Evolutionary conservation across 2,329 filamentous ascomycete genomes (phyloP).

Genomic region (Verticillium klebahnii): DNA sequence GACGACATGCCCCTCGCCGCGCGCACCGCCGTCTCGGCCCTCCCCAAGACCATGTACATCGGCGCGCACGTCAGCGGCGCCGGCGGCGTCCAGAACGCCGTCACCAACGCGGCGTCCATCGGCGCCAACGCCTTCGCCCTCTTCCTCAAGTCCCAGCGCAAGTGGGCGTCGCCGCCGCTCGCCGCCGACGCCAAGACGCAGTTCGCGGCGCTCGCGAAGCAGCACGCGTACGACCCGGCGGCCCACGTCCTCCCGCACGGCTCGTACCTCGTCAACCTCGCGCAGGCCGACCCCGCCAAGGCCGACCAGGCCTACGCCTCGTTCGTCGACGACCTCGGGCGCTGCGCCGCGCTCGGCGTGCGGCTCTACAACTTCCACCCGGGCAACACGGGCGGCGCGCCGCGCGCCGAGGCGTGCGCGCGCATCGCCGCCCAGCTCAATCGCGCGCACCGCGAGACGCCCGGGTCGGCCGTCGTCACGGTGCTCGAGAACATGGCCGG

Average conservation of each 20-base stretch:
- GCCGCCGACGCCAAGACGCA: constrained; percentile 60
- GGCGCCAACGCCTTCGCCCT: constrained; percentile 91
- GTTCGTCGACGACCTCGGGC: constrained; percentile 82
- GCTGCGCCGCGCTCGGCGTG: constrained; percentile 84
- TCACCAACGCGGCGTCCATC: constrained; percentile 73
- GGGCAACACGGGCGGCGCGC: constrained; percentile 69
- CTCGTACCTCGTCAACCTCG: constrained; percentile 94
- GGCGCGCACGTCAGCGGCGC: constrained; percentile 90
- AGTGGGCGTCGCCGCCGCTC: constrained; percentile 83
- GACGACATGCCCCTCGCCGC: constrained; percentile 59
- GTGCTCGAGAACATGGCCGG: constrained; percentile 96
- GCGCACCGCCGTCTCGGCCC: constrained; percentile 58
- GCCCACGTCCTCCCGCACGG: constrained; percentile 85
- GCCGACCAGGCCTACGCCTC: constrained; percentile 78
- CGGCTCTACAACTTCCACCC: constrained; percentile 97
- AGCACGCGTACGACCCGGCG: constrained; percentile 66
- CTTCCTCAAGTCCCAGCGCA: constrained; percentile 94
- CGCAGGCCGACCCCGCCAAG: constrained; percentile 74
- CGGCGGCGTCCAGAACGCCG: constrained; percentile 85
- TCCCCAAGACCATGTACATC: constrained; percentile 72
- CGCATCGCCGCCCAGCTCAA: constrained; percentile 83
- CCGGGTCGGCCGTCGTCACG: constrained; percentile 60
- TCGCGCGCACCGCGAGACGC: constrained; percentile 71
- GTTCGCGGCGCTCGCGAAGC: constrained; percentile 65
- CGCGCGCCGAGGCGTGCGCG: constrained; percentile 63